Conservation (phyloP, 2,329 filamentous ascomycete species). For the Trichoderma koningii region DNA sequence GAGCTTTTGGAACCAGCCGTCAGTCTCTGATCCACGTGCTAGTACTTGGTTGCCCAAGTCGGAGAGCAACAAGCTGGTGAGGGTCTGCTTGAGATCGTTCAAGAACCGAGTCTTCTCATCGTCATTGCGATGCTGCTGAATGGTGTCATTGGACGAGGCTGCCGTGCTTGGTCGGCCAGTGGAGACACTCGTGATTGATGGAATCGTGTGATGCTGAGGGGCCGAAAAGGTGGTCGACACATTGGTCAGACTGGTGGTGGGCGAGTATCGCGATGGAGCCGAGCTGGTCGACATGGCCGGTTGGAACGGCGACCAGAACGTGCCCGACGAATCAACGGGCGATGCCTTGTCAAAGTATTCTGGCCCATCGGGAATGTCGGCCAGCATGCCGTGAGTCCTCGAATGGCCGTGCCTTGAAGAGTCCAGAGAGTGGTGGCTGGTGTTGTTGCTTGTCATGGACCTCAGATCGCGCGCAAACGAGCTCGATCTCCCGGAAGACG, state of each 20-base stretch:
- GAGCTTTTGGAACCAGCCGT: conserved; percentile 77
- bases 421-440: conserved; percentile 70
- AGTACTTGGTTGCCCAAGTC: conserved; percentile 87
- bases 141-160: conserved; percentile 27
- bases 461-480: conserved; percentile 61
- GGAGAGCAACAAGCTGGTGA: conserved; percentile 83
- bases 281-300: conserved; percentile 66
- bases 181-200: conserved; percentile 51
- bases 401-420: conserved; percentile 65
- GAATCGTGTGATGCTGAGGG: conserved; percentile 46
- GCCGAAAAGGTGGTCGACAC: conserved; percentile 53
- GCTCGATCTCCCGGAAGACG: conserved; percentile 49
- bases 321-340: conserved; percentile 72
- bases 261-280: conserved; percentile 61
- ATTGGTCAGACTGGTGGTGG: conserved; percentile 62
- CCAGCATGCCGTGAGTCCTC: conserved; percentile 57
- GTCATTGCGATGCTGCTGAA: conserved; percentile 41
- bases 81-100: conserved; percentile 71
- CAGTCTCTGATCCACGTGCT: conserved; percentile 87
- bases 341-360: conserved; percentile 71
- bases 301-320: conserved; percentile 89
- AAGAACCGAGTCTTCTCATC: conserved; percentile 80
- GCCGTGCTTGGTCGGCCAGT: conserved; percentile 64
- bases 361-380: conserved; percentile 68
- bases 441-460: conserved; percentile 49